Evolutionary conservation across 208 protist species (phyloP), one percentile per base, ranked within the genome.

Genomic region (Trypanosoma theileri): DNA sequence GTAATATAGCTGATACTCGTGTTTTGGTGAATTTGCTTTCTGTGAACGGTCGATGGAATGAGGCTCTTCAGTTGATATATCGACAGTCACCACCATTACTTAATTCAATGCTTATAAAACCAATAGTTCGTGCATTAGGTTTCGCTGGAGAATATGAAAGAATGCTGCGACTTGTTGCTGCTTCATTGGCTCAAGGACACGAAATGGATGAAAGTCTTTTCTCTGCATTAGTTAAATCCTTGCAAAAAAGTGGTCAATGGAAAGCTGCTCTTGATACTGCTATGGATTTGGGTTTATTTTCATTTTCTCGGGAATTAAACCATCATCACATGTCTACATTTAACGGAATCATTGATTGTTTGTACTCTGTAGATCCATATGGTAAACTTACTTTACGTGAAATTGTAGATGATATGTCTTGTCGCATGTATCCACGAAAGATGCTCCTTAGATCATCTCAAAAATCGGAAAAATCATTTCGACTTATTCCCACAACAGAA

Each of bases 291-390:
- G 77, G 86, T n/a, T 61, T 95, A 13, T 69, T 92, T 45, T 79
- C 82, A 10, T 72, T 68, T 16, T 74, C 86, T 10, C 68, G 79
- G 1, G 51, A 77, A 1, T 77, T 71, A 35, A 79, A 62, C n/a
- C 69, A 68, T 26, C 59, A 61, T 24, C 41, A 80, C 21, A 31
- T 78, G 0, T 51, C 72, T 0, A 24, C 84, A n/a, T 89, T 84
- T 52, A 76, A 68, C 12, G 24, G 73, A 4, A 78, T 95, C 0
- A 62, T 88, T 3, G 63, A 87, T 42, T 92, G 85, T 61, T 67
- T 95, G 13, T 95, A 95, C 61, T 79, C 80, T 41, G 66, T 71
- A 4, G 73, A 92, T 61, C 57, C 82, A 7, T 91, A 95, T 76
- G 51, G 17, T 16, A 50, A 75, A 21, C 86, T 80, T 67, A 83